Evolutionary conservation across 2,329 filamentous ascomycete genomes (phyloP), one percentile per base, ranked within the genome.

Genomic region (Scleromitrula shiraiana): DNA sequence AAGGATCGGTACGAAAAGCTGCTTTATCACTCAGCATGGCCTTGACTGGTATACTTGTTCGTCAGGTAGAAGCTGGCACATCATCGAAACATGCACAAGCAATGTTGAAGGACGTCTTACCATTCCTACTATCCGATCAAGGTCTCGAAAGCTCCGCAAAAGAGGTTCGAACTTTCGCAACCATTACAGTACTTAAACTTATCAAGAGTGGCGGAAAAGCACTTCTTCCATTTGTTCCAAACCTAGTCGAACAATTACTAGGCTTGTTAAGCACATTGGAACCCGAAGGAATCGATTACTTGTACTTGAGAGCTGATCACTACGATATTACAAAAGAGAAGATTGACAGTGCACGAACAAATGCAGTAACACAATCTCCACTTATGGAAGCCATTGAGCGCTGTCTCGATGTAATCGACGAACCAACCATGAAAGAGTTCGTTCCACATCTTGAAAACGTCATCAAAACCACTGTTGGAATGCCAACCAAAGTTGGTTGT

Each of bases 401-500:
- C 54, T 88, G 87, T 60, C 77, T 98, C 26, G 88, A 95, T 51
- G 81, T 87, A 44, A 74, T 94, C 2, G 88, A 97, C 61, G 82
- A 80, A 6, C 69, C 73, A 4, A 82, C 85, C n/a, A 91, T 96
- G 80, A 75, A 76, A 38, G 74, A 81, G 17, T 73, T 96, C 8
- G 80, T 83, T 29, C 80, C 82, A 2, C 78, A 73, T 37, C 74
- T 98, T 0, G 84, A 93, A 63, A 75, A 77, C 24, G 83, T 85
- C 0, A 88, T 97, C 67, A 93, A 91, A 63, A 82, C 77, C 22
- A 87, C 90, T 1, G 82, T 98, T 30, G 91, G 90, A 1, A 82
- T 97, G 68, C 91, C 91, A 2, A 94, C 89, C 0, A 97, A 97
- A 69, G 85, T 97, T 40, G 93, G 89, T 30, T 94, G 89, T 60